phyloP scores from a whole-genome alignment of 2,329 filamentous ascomycete genomes.

The Phialocephala subalpina region DNA sequence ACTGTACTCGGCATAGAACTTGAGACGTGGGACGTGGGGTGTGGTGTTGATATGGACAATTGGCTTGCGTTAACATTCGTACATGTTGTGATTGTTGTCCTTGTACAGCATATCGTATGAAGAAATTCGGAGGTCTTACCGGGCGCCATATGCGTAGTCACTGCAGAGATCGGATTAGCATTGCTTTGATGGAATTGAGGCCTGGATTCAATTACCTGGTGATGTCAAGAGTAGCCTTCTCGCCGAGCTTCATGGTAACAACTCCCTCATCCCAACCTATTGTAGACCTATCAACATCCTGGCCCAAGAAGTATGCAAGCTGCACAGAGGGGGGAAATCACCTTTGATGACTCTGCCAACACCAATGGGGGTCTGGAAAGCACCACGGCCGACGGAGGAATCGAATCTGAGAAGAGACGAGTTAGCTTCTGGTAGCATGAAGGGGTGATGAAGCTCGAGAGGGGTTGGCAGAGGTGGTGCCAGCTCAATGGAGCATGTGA shows the following conservation, averaged over 20 bases:
- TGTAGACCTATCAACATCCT: constrained; percentile 29
- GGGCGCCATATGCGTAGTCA: constrained; percentile 70
- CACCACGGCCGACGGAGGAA: constrained; percentile 78
- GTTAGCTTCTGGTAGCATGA: background rate
- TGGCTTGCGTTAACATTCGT: constrained; percentile 13
- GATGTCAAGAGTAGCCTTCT: constrained; percentile 88
- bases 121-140: constrained; percentile 52
- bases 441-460: background rate
- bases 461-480: background rate
- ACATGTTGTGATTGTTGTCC: background rate
- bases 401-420: constrained; percentile 74
- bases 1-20: constrained; percentile 4
- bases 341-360: constrained; percentile 87
- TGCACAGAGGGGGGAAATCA: constrained; percentile 49
- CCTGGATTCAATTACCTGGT: constrained; percentile 63
- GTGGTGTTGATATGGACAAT: constrained; percentile 5
- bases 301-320: constrained; percentile 16
- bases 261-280: constrained; percentile 89
- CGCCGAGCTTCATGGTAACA: constrained; percentile 84
- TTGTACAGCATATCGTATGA: constrained; percentile 4
- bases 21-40: background rate
- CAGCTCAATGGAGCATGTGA: constrained; percentile 9
- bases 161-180: constrained; percentile 47
- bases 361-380: constrained; percentile 82
- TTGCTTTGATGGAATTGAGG: background rate